A percentile compares a stretch with the other conserved stretches of the same genome.
Evolutionary conservation across 1,284 basidiomycete genomes (phyloP).

Genomic region (Heterobasidion annosum): DNA sequence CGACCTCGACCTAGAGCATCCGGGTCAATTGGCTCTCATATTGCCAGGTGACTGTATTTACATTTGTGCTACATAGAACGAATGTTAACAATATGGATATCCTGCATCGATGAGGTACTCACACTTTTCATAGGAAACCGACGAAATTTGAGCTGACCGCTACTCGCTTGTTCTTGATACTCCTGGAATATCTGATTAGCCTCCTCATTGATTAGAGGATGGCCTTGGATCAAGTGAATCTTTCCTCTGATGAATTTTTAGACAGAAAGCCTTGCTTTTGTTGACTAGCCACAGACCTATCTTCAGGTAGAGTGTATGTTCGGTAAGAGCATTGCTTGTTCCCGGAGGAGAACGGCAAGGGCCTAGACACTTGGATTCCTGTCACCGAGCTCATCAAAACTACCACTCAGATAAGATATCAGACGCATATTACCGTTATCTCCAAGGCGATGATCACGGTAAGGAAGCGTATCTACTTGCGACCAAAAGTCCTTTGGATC

Average conservation of each 20-base stretch:
- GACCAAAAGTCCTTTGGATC: slow-evolving; percentile 32
- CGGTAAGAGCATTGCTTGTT: background rate
- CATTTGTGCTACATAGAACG: slow-evolving; percentile 48
- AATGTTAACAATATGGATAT: background rate
- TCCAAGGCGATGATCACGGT: background rate
- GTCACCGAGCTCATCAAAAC: too few species aligned
- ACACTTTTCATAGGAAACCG: slow-evolving; percentile 62
- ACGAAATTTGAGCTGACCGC: slow-evolving; percentile 48
- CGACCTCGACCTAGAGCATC: slow-evolving; percentile 46
- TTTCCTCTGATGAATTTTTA: slow-evolving; percentile 34
- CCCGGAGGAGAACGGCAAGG: too few species aligned
- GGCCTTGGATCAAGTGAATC: slow-evolving; percentile 51
- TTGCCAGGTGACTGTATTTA: slow-evolving; percentile 17
- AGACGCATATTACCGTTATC: background rate
- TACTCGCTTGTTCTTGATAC: slow-evolving; percentile 55
- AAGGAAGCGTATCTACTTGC: too few species aligned
- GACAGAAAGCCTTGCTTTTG: background rate
- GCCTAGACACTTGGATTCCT: too few species aligned
- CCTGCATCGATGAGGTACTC: slow-evolving; percentile 16
- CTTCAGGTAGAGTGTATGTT: slow-evolving; percentile 22
- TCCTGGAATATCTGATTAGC: slow-evolving; percentile 48
- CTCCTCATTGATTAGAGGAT: slow-evolving; percentile 26
- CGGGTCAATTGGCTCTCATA: slow-evolving; percentile 1
- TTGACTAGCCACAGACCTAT: slow-evolving; percentile 24
- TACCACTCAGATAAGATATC: background rate